A percentile compares a stretch with the other conserved stretches of the same genome.
Conservation (phyloP, 129 eudicot genomes). For the Rutidosis leptorrhynchoides region DNA sequence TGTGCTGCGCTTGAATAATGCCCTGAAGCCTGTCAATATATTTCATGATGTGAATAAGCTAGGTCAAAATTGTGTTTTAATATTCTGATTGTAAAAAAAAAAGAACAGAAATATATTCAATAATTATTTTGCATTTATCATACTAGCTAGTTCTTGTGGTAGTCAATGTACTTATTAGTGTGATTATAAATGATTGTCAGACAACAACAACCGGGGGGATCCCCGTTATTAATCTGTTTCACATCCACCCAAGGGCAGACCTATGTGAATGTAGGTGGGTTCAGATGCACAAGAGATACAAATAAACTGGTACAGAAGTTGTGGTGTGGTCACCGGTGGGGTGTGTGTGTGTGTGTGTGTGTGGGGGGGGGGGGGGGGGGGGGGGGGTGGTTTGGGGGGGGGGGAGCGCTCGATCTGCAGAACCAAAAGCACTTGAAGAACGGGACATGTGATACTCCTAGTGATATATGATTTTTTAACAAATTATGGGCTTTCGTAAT, state of each 20-base stretch:
- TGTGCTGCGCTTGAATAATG: no score
- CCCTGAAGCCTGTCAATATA: not conserved
- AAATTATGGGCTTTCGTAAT: not conserved
- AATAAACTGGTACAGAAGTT: no score
- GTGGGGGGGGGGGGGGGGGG: no score
- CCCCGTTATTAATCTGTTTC: no score
- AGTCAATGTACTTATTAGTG: not conserved
- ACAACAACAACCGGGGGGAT: slow-evolving; percentile 67
- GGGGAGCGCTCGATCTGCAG: slow-evolving; percentile 80
- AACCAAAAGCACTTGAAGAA: slow-evolving; percentile 80
- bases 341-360: no score
- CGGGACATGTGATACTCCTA: slow-evolving; percentile 48
- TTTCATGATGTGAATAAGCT: not conserved
- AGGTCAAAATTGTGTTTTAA: not conserved
- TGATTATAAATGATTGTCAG: slow-evolving; percentile 14
- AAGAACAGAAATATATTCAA: not conserved
- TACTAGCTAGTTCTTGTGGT: slow-evolving; percentile 2
- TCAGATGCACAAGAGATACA: no score
- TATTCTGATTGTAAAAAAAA: not conserved
- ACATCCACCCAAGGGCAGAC: no score
- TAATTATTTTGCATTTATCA: not conserved
- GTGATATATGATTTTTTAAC: not conserved
- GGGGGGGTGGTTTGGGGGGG: no score
- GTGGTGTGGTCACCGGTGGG: no score
- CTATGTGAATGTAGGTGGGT: no score